Percentiles rank a stretch among this genome's conserved stretches.
Conservation (phyloP, 306 rosid genomes). For the Adenanthera pavonina region DNA sequence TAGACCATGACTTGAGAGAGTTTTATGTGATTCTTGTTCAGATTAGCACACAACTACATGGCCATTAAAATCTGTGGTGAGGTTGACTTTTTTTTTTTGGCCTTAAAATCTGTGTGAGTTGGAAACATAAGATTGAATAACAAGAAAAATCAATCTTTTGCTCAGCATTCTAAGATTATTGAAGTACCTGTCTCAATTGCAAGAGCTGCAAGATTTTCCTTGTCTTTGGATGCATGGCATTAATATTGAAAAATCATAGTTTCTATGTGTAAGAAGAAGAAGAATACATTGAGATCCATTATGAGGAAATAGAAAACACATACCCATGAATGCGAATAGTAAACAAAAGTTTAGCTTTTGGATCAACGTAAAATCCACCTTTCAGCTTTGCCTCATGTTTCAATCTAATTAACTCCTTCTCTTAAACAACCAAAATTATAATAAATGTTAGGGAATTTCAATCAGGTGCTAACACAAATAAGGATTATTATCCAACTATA, state of each 20-base stretch:
- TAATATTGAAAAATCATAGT: conserved; percentile 60
- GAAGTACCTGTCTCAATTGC: conserved; percentile 78
- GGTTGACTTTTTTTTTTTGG: too few relatives aligned
- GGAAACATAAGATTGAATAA: neutral
- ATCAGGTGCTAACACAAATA: neutral
- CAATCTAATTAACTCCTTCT: conserved; percentile 62
- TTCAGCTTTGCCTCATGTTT: conserved; percentile 90
- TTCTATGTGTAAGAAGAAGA: neutral
- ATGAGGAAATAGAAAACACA: conserved; percentile 14
- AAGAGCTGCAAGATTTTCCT: conserved; percentile 79
- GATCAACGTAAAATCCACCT: conserved; percentile 95
- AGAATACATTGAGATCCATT: too few relatives aligned
- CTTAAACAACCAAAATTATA: conserved; percentile 37
- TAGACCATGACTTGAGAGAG: too few relatives aligned
- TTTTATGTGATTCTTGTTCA: too few relatives aligned
- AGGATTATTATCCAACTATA: neutral
- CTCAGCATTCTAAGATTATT: neutral
- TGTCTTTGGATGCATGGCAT: conserved; percentile 87
- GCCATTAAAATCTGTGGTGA: neutral
- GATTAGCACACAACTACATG: too few relatives aligned
- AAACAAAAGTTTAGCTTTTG: conserved; percentile 84
- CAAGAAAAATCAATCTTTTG: neutral
- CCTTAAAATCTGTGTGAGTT: neutral
- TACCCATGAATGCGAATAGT: conserved; percentile 88
- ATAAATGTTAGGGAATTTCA: neutral